Conservation (phyloP, 371 early-diverging fungal genomes). For the Fennellomyces sp. region DNA sequence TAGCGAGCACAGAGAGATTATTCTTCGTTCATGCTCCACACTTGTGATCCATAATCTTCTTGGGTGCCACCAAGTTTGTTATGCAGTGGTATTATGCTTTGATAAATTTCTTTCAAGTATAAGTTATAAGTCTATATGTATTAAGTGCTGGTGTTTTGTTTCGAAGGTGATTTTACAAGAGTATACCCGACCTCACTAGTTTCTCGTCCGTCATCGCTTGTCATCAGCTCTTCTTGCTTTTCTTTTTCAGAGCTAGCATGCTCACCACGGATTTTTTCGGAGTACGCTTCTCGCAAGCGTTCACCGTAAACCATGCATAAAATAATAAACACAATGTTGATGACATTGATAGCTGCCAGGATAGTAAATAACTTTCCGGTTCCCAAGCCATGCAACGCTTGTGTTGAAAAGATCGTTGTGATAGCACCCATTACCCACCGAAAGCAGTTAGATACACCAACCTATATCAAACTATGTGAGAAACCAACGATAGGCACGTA, state of each 20-base stretch:
- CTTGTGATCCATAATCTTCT: too few relatives aligned
- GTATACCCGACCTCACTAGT: not conserved
- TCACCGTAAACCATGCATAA: slow-evolving; percentile 23
- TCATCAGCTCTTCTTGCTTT: not conserved
- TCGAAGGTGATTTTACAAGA: too few relatives aligned
- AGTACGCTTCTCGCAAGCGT: slow-evolving; percentile 20
- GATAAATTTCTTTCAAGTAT: too few relatives aligned
- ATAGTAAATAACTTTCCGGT: slow-evolving; percentile 30
- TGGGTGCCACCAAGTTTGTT: too few relatives aligned
- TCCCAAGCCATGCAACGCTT: slow-evolving; percentile 22
- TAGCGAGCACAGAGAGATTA: too few relatives aligned
- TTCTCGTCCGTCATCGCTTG: not conserved
- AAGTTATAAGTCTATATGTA: too few relatives aligned
- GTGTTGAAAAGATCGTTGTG: slow-evolving; percentile 26
- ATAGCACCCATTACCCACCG: slow-evolving; percentile 41
- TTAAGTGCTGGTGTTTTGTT: too few relatives aligned
- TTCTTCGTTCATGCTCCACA: too few relatives aligned
- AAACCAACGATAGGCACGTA: too few relatives aligned
- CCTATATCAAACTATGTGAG: not conserved
- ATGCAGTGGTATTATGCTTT: too few relatives aligned
- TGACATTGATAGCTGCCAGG: slow-evolving; percentile 22
- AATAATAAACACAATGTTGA: slow-evolving; percentile 23
- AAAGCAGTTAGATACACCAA: slow-evolving; percentile 42
- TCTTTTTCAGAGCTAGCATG: not conserved
- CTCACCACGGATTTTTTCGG: too few relatives aligned